Percentiles rank a stretch among this genome's conserved stretches.
These are phyloP conservation scores for Hypoxylon sp. DNA, from an alignment of 2,329 filamentous ascomycete species.

Conservation along the genomic window DNA sequence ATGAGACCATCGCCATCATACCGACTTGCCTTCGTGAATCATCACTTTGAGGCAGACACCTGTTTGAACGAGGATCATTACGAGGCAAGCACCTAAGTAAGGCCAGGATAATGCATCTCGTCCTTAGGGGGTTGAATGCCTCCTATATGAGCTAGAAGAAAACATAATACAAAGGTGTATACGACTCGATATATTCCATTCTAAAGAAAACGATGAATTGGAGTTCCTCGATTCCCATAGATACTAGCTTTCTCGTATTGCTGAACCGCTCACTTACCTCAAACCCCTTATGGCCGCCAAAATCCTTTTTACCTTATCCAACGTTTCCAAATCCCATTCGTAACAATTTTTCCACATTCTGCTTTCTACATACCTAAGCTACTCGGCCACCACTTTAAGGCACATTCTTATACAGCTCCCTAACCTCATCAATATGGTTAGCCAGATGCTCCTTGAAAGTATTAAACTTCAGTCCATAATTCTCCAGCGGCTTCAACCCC, in stretches of 20 bases:
- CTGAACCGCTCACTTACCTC: background rate
- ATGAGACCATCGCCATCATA: background rate
- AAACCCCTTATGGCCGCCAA: background rate
- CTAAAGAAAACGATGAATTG: background rate
- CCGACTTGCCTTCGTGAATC: background rate
- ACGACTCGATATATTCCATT: background rate
- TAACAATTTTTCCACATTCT: background rate
- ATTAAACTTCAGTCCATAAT: conserved; percentile 35
- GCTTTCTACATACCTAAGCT: background rate
- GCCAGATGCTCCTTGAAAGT: conserved; percentile 33
- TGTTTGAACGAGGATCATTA: background rate
- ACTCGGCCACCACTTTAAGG: background rate
- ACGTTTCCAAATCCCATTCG: background rate
- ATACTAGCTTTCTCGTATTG: background rate
- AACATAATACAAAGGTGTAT: background rate
- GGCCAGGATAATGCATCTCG: background rate
- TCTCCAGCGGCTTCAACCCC: background rate
- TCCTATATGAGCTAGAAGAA: background rate
- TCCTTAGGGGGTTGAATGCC: background rate
- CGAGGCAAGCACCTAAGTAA: background rate
- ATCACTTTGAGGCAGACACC: background rate
- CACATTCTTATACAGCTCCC: conserved; percentile 38
- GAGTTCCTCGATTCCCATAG: background rate
- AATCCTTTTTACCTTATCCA: background rate
- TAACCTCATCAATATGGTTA: conserved; percentile 21